Base-by-base conservation (phyloP, 2,329 filamentous ascomycete species). In the Fusarium keratoplasticum region DNA sequence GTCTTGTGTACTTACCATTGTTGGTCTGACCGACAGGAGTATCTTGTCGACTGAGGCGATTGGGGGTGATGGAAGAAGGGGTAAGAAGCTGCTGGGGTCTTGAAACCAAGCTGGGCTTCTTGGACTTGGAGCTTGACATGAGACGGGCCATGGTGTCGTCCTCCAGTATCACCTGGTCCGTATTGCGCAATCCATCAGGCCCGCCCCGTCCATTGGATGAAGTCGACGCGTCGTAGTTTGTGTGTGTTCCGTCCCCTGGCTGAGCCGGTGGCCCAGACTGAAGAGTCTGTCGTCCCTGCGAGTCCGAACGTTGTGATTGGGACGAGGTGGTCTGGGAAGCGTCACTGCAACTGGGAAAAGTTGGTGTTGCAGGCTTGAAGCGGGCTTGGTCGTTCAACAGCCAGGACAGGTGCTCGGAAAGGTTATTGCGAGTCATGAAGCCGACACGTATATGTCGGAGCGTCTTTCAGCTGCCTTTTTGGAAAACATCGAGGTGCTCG, bases 371-470 rank as follows among this genome's bases (percentile, higher is more conserved):
- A 67, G 84, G 84, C 78, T 81, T 82, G 74, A 81, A 81, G 76
- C 82, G 79, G 66, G 82, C 78, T 76, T 83, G 81, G 80, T 88
- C 87, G 76, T 84, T 84, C 77, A 89, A 79, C 78, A 91, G 84
- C 89, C 89, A 91, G 76, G 87, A 83, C 76, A 91, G 82, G 80
- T 91, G 87, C 78, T 88, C 86, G 76, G 82, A 80, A 69, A 91
- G 85, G 79, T 91, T 91, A 83, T 90, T 90, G 80, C 87, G 88
- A 84, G 89, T 91, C 89, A 91, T 91, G 84, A 87, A 87, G 84
- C 79, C 85, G 82, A 81, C 76, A 69, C 63, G 40, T 38, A 61
- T 61, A 55, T 73, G 67, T 73, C 76, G 74, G 72, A 72, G 67
- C 61, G 68, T 74, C 55, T 70, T 69, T 77, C 70, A 73, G 67